A percentile compares a stretch with the other conserved stretches of the same genome.
These are phyloP conservation scores for Pseudoperonospora humuli DNA, from an alignment of 352 stramenopile genomes.

Conservation along the genomic window DNA sequence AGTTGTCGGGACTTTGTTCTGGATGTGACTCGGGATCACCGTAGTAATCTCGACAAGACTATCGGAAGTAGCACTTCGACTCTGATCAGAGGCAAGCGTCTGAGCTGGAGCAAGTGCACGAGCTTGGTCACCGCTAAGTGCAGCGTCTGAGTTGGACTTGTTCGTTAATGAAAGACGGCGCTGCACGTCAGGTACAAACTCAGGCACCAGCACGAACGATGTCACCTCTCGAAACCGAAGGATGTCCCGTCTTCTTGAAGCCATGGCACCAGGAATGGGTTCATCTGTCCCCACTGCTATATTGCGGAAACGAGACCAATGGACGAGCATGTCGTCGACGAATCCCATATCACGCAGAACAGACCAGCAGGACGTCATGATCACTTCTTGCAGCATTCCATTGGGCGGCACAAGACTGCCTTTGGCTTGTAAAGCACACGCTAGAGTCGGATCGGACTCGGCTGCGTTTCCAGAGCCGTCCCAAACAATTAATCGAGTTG, in stretches of 20 bases:
- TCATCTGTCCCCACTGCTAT: constrained; percentile 39
- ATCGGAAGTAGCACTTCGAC: not conserved
- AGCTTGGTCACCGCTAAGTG: not conserved
- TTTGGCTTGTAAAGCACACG: constrained; percentile 15
- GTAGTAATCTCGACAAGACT: constrained; percentile 15
- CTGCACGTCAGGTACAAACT: constrained; percentile 40
- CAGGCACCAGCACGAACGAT: constrained; percentile 51
- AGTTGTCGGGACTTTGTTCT: constrained; percentile 37
- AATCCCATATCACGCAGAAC: constrained; percentile 55
- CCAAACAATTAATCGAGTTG: constrained; percentile 50
- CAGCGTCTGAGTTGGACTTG: not conserved
- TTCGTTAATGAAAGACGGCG: constrained; percentile 16
- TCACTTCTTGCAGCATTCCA: constrained; percentile 50
- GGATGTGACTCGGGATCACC: constrained; percentile 39
- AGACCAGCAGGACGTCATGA: constrained; percentile 62
- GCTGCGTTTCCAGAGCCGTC: constrained; percentile 43
- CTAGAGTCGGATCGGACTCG: constrained; percentile 8
- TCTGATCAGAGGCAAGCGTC: not conserved
- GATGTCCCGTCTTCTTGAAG: constrained; percentile 5
- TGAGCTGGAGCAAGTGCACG: not conserved
- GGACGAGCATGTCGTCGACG: constrained; percentile 18
- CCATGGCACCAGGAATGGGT: constrained; percentile 7
- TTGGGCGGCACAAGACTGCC: constrained; percentile 16
- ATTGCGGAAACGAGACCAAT: constrained; percentile 76
- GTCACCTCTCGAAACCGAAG: constrained; percentile 68